phyloP scores from a whole-genome alignment of 352 stramenopile genomes.

The Albugo candida region DNA sequence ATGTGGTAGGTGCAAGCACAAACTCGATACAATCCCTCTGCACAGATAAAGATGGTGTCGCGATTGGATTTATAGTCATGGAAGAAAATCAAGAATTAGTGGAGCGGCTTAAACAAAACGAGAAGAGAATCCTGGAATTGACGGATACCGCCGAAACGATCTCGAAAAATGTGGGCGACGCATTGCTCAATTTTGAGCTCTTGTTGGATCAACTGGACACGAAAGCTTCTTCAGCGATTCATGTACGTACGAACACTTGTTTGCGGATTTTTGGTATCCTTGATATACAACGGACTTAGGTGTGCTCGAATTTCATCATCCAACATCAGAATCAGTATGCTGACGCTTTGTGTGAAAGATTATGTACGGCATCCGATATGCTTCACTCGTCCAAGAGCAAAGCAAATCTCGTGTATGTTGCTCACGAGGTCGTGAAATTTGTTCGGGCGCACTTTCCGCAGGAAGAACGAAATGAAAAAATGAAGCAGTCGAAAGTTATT shows the following conservation, averaged over 20 bases:
- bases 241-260: slow-evolving; percentile 20
- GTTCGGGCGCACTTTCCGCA: slow-evolving; percentile 46
- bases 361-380: slow-evolving; percentile 5
- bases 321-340: slow-evolving; percentile 28
- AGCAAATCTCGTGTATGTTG: slow-evolving; percentile 61
- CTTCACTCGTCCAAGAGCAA: slow-evolving; percentile 47
- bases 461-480: slow-evolving; percentile 55
- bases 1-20: slow-evolving; percentile 33
- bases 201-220: slow-evolving; percentile 70
- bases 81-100: slow-evolving; percentile 74
- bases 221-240: slow-evolving; percentile 53
- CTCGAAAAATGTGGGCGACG: slow-evolving; percentile 57
- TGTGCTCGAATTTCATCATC: slow-evolving; percentile 71
- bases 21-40: slow-evolving; percentile 74
- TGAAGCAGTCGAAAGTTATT: slow-evolving; percentile 46
- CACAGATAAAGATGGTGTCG: slow-evolving; percentile 58
- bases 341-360: background rate
- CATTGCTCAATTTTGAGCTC: slow-evolving; percentile 73
- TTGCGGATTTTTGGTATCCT: slow-evolving; percentile 1
- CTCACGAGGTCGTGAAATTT: slow-evolving; percentile 64
- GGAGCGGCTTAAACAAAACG: slow-evolving; percentile 46
- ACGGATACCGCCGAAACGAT: slow-evolving; percentile 53
- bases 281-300: slow-evolving; percentile 14
- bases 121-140: slow-evolving; percentile 69
- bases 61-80: slow-evolving; percentile 76